Evolutionary conservation across 2,329 filamentous ascomycete species (phyloP).

Genomic region (Fusarium begoniae): DNA sequence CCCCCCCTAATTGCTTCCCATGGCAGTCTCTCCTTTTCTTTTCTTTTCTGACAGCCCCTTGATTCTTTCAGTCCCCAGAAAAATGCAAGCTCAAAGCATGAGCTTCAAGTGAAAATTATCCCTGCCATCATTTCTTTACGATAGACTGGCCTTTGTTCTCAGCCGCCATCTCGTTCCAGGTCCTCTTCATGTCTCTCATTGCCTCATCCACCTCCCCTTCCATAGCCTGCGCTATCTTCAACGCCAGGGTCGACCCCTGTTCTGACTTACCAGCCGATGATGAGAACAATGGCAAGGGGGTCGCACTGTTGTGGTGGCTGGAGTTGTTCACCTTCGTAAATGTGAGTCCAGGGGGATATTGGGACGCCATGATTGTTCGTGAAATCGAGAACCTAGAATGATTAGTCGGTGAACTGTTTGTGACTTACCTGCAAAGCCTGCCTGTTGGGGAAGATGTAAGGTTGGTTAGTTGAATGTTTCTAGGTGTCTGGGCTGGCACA

Average conservation of each 20-base stretch:
- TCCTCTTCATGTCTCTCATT: not conserved
- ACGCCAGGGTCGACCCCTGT: not conserved
- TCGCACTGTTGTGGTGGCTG: not conserved
- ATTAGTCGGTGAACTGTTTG: not conserved
- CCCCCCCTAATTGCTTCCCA: not conserved
- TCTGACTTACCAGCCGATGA: not conserved
- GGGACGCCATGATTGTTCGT: conserved; percentile 8
- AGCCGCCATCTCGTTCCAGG: conserved; percentile 10
- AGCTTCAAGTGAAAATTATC: conserved; percentile 10
- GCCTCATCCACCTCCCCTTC: conserved; percentile 6
- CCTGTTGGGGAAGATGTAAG: not conserved
- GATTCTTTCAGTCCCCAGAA: not conserved
- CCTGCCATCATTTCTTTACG: not conserved
- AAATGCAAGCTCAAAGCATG: not conserved
- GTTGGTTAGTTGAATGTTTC: not conserved
- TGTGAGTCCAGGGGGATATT: not conserved
- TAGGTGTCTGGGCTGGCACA: not conserved
- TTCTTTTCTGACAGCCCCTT: not conserved
- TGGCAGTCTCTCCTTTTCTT: not conserved
- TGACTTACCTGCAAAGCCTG: conserved; percentile 6
- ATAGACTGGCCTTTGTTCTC: not conserved
- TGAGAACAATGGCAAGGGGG: not conserved
- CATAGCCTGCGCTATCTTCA: conserved; percentile 3
- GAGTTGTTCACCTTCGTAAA: not conserved
- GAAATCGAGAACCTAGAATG: not conserved